phyloP scores from a whole-genome alignment of 139 green algal genomes.

The Picochlorum sp. region DNA sequence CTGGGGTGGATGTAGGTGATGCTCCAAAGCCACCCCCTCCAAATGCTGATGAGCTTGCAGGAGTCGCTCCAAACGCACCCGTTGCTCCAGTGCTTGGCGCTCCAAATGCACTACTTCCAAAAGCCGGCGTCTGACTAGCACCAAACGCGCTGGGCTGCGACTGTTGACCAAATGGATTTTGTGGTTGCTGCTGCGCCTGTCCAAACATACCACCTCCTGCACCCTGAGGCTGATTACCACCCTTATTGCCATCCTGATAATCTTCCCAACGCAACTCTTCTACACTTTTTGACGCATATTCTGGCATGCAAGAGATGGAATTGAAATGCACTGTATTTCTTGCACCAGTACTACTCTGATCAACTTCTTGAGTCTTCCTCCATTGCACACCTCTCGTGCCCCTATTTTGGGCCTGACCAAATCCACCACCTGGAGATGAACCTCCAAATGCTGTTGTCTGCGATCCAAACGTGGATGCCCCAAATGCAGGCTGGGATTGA shows the following conservation, averaged over 20 bases:
- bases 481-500: slow-evolving; percentile 18
- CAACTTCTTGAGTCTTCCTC: slow-evolving; percentile 53
- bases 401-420: slow-evolving; percentile 24
- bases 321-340: slow-evolving; percentile 41
- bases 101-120: slow-evolving; percentile 28
- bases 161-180: not conserved
- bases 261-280: slow-evolving; percentile 91
- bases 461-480: slow-evolving; percentile 2
- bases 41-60: slow-evolving; percentile 38
- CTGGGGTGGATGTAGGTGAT: slow-evolving; percentile 9
- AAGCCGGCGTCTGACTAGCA: slow-evolving; percentile 11
- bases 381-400: slow-evolving; percentile 47
- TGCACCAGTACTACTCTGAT: slow-evolving; percentile 24
- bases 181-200: not conserved
- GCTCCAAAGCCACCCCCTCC: slow-evolving; percentile 25
- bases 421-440: slow-evolving; percentile 11
- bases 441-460: slow-evolving; percentile 39
- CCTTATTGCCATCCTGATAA: slow-evolving; percentile 60
- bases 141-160: slow-evolving; percentile 17
- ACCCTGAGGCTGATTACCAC: slow-evolving; percentile 12
- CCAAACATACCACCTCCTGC: slow-evolving; percentile 3
- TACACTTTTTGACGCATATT: slow-evolving; percentile 61
- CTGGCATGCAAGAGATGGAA: slow-evolving; percentile 73
- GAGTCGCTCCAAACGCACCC: slow-evolving; percentile 39
- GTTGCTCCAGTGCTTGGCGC: slow-evolving; percentile 19